A percentile compares a stretch with the other conserved stretches of the same genome.
phyloP scores from a whole-genome alignment of 176 grass and related monocot genomes.

The Poa annua region DNA sequence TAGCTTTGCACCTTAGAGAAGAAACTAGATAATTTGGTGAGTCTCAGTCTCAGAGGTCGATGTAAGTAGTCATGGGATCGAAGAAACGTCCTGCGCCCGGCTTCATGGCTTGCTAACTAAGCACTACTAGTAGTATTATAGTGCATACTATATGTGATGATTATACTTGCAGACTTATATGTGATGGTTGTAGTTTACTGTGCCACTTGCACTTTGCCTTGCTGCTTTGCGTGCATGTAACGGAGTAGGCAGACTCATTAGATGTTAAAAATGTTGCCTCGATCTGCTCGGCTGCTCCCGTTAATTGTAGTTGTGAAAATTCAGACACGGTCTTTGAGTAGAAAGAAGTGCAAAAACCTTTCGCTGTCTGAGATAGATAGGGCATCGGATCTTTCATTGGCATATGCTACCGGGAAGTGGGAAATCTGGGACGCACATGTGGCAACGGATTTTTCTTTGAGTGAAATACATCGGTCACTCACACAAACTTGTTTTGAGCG shows the following conservation, averaged over 20 bases:
- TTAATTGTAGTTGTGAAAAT: not conserved
- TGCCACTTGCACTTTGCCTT: not conserved
- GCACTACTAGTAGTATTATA: not conserved
- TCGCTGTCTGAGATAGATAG: too few species aligned
- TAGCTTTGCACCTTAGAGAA: not conserved
- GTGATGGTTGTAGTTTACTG: constrained; percentile 1
- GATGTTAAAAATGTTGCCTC: not conserved
- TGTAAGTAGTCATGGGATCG: constrained; percentile 21
- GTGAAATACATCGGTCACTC: too few species aligned
- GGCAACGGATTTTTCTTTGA: too few species aligned
- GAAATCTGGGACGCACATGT: not conserved
- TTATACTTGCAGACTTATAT: constrained; percentile 4
- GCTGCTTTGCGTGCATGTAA: constrained; percentile 25
- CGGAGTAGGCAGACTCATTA: not conserved
- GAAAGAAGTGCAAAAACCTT: not conserved
- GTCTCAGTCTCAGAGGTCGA: not conserved
- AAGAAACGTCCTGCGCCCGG: not conserved
- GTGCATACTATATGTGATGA: constrained; percentile 12
- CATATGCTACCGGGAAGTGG: not conserved
- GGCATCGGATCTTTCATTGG: not conserved
- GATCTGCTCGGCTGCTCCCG: not conserved
- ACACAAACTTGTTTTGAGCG: too few species aligned
- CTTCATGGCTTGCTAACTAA: constrained; percentile 1
- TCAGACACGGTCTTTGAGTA: not conserved
- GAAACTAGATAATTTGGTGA: constrained; percentile 25